These are phyloP conservation scores for Venturia oleaginea DNA, from an alignment of 2,329 filamentous ascomycete genomes.

Conservation along the genomic window DNA sequence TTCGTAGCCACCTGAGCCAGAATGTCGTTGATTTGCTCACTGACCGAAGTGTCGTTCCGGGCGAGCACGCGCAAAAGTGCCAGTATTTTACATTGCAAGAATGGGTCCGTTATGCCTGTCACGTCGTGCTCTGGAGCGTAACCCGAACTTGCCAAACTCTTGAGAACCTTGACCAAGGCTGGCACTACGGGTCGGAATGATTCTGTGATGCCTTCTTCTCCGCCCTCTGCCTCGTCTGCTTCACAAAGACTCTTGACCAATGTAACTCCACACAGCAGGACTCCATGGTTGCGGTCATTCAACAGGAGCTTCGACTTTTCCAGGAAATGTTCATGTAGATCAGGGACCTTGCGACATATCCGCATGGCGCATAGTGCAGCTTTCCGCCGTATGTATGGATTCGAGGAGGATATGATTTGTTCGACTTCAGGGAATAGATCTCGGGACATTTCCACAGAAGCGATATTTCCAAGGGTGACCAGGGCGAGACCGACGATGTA, in stretches of 20 bases:
- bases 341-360: constrained; percentile 95
- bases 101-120: constrained; percentile 94
- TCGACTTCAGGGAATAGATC: constrained; percentile 96
- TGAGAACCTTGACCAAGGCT: constrained; percentile 78
- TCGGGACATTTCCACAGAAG: constrained; percentile 95
- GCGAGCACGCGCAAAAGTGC: constrained; percentile 77
- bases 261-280: constrained; percentile 84
- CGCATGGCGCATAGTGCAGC: constrained; percentile 98
- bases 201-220: constrained; percentile 82
- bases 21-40: constrained; percentile 98
- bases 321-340: constrained; percentile 92
- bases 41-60: constrained; percentile 75
- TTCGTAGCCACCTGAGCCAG: constrained; percentile 95
- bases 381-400: constrained; percentile 97
- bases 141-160: constrained; percentile 85
- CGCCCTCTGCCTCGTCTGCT: constrained; percentile 83
- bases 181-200: constrained; percentile 84
- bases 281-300: constrained; percentile 90
- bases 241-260: constrained; percentile 88
- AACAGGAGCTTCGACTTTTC: constrained; percentile 86
- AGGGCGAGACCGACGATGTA: constrained; percentile 96
- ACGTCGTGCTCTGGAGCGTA: constrained; percentile 98
- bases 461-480: constrained; percentile 94
- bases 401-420: constrained; percentile 79
- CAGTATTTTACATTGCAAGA: constrained; percentile 93